Evolutionary conservation across 768 basidiomycete genomes (phyloP).

Genomic region (Coprinopsis strossmayeri): DNA sequence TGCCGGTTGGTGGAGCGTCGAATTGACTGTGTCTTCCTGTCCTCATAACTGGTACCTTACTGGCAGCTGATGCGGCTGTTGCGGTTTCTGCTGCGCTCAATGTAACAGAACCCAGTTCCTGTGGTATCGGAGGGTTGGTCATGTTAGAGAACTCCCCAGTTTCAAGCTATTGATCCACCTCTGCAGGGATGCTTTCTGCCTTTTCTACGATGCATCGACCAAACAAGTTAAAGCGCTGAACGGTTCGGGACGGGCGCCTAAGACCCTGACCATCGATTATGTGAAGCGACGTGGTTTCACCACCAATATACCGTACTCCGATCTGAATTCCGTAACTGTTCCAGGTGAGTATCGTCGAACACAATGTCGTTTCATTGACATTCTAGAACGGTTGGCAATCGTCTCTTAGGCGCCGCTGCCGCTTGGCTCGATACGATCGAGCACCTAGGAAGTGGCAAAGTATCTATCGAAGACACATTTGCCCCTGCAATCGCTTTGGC

Average conservation of each 20-base stretch:
- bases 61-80: slow-evolving; percentile 84
- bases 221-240: slow-evolving; percentile 86
- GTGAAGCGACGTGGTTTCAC: slow-evolving; percentile 61
- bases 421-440: slow-evolving; percentile 92
- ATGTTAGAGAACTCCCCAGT: background rate
- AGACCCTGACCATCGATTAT: slow-evolving; percentile 71
- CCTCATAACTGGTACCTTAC: background rate
- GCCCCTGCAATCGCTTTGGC: slow-evolving; percentile 88
- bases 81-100: slow-evolving; percentile 91
- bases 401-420: slow-evolving; percentile 70
- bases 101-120: slow-evolving; percentile 81
- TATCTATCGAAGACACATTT: slow-evolving; percentile 61
- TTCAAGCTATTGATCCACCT: too few relatives aligned
- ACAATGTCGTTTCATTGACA: background rate
- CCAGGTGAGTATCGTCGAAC: slow-evolving; percentile 41
- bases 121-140: slow-evolving; percentile 86
- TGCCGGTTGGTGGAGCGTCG: slow-evolving; percentile 52
- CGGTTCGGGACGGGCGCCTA: slow-evolving; percentile 85
- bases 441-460: slow-evolving; percentile 70
- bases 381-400: background rate
- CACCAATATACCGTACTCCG: slow-evolving; percentile 68
- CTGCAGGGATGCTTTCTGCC: slow-evolving; percentile 87
- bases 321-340: slow-evolving; percentile 90
- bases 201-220: slow-evolving; percentile 82
- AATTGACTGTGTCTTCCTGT: too few relatives aligned